phyloP scores from a whole-genome alignment of 2,329 filamentous ascomycete genomes.

The Ascochyta clinopodiicola region DNA sequence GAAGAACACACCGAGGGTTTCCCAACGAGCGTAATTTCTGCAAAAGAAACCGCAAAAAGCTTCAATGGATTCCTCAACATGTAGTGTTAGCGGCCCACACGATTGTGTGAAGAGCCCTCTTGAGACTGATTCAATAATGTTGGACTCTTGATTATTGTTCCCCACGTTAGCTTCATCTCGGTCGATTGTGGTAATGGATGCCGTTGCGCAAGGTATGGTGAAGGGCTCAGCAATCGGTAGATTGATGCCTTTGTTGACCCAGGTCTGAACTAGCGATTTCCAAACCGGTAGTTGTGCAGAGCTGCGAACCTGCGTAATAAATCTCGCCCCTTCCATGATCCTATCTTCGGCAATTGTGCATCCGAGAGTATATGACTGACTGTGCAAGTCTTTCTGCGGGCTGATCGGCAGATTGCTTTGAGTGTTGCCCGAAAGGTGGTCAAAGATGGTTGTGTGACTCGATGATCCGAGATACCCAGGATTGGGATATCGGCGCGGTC shows the following conservation, averaged over 20 bases:
- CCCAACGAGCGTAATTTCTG: not conserved
- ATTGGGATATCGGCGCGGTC: constrained; percentile 29
- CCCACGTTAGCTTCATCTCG: not conserved
- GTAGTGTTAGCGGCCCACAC: not conserved
- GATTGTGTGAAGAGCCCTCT: not conserved
- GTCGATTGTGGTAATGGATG: not conserved
- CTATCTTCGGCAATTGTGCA: not conserved
- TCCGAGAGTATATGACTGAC: not conserved
- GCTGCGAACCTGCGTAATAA: not conserved
- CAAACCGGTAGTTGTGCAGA: not conserved
- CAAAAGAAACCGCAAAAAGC: not conserved
- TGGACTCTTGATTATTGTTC: too few relatives aligned
- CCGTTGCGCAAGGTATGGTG: not conserved
- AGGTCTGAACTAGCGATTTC: not conserved
- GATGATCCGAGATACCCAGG: constrained; percentile 43
- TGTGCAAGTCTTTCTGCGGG: not conserved
- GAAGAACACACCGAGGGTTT: not conserved
- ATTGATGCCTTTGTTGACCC: not conserved
- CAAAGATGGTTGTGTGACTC: constrained; percentile 42
- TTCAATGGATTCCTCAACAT: not conserved
- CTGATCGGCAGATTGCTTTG: not conserved
- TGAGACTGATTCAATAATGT: not conserved
- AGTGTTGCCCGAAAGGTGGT: constrained; percentile 29
- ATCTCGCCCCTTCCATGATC: not conserved
- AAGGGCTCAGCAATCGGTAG: not conserved